Evolutionary conservation across 148 eudicot genomes (phyloP), one percentile per base, ranked within the genome.

Genomic region (Fagopyrum homotropicum): DNA sequence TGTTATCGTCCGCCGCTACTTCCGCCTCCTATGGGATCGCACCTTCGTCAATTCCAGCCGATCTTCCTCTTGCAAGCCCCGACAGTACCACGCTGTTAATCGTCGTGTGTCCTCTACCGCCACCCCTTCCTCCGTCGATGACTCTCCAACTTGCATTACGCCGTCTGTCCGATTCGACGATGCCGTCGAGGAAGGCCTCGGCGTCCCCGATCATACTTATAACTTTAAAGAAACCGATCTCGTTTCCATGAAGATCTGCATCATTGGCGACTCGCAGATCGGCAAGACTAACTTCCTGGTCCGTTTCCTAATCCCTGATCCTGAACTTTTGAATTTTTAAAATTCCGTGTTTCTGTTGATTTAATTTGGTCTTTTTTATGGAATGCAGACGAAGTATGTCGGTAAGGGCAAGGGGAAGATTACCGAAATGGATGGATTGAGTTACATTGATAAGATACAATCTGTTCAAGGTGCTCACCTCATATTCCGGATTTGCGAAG

Each of bases 211-310:
- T 29, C 68, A n/a, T 15, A 11, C 68, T 45, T 46, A n/a, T 3
- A 60, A 76, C 26, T 11, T 14, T 26, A 68, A 7, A 9, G 86
- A 86, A 22, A 57, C 78, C 15, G 86, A 86, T 69, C 80, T 86
- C 82, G 86, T 86, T 54, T 70, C 87, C 51, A 72, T 89, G 84
- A 89, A 89, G 85, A 89, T 89, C 70, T 81, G 88, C 71, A 63
- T 86, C 48, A 51, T 89, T 80, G 94, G 94, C 74, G 94, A 89
- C 88, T 79, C 81, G 64, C 81, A 86, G n/a, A 86, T 83, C 75
- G 94, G 94, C n/a, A 89, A 86, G 75, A 83, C 86, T 45, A 83
- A 86, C 60, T 86, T 86, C 61, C 68, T 86, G 86, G 88, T 81
- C 63, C 2, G 46, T 51, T 15, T 12, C 60, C 63, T 57, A 22